A percentile compares a stretch with the other conserved stretches of the same genome.
Conservation (phyloP, 2,329 filamentous ascomycete species). For the Colletotrichum gloeosporioides region DNA sequence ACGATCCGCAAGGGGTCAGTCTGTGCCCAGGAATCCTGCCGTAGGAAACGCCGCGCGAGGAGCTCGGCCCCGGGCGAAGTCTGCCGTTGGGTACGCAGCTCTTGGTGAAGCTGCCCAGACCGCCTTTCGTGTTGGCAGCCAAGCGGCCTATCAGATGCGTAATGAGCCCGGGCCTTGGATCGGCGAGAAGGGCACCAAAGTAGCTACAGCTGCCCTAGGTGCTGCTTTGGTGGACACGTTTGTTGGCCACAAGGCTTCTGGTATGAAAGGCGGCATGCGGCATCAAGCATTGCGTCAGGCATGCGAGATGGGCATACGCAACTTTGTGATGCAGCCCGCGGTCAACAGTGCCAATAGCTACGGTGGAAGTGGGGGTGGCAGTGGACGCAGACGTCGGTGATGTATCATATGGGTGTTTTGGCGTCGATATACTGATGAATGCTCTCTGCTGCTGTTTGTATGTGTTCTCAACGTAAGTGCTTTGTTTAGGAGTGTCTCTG, state of each 20-base stretch:
- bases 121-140: constrained; percentile 52
- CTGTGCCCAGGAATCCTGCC: constrained; percentile 5
- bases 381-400: background rate
- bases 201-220: constrained; percentile 54
- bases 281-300: constrained; percentile 23
- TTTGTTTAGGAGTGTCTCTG: background rate
- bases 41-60: background rate
- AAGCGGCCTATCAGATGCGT: constrained; percentile 52
- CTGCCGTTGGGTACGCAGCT: constrained; percentile 20
- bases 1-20: constrained; percentile 5
- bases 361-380: background rate
- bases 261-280: constrained; percentile 22
- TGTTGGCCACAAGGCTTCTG: constrained; percentile 38
- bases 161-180: constrained; percentile 51
- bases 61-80: constrained; percentile 24
- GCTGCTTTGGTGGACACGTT: constrained; percentile 55
- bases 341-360: constrained; percentile 7
- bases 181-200: constrained; percentile 52
- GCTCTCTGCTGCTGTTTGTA: background rate
- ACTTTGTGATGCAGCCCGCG: constrained; percentile 13
- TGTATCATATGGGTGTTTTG: background rate
- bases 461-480: background rate
- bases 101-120: constrained; percentile 44
- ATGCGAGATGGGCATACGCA: constrained; percentile 17
- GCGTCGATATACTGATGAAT: background rate